Base-by-base conservation (phyloP, 441 rosid species). In the Adansonia grandidieri region DNA sequence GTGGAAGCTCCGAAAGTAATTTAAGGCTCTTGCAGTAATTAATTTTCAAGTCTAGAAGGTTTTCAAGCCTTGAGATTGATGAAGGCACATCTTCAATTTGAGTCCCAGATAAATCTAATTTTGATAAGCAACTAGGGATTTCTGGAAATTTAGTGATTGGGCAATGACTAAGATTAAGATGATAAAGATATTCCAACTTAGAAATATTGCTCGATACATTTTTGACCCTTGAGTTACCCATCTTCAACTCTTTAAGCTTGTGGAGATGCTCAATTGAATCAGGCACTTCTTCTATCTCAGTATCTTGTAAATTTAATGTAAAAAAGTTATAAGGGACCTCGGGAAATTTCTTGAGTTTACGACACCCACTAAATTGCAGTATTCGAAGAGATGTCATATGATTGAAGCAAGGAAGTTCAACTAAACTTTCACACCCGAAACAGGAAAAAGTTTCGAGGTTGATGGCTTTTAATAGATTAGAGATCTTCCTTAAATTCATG, bases 181-280 rank as follows among this genome's bases (percentile, higher is more conserved):
- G 14, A 13, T 3, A 4, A 50, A 50, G 54, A 3, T 0, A 13
- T 6, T 19, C 13, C 62, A 57, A 7, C 62, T 57, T 57, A 2
- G 24, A 8, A 57, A 57, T 57, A 19, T 2, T 7, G 62, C 13
- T 57, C 1, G 24, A 19, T 4, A 57, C 24, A 17, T 57, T 19
- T 57, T 57, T 19, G 19, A 57, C 22, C 28, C 2, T 57, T 20
- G 24, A 1, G 24, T 6, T 0, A 0, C 11, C 0, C 62, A 57
- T 17, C 7, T 1, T 0, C 22, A 57, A 57, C 0, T 2, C 0
- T 6, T 1, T 1, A 2, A 57, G 11, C 7, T 3, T 2, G 9
- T 0, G 0, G 4, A 19, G 0, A 57, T 17, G 22, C 62, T 2
- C 28, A 7, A 57, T 57, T 51, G 56, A 51, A 51, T 11, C 15